Evolutionary conservation across 768 basidiomycete species (phyloP), one percentile per base, ranked within the genome.

Genomic region (Boletus edulis): DNA sequence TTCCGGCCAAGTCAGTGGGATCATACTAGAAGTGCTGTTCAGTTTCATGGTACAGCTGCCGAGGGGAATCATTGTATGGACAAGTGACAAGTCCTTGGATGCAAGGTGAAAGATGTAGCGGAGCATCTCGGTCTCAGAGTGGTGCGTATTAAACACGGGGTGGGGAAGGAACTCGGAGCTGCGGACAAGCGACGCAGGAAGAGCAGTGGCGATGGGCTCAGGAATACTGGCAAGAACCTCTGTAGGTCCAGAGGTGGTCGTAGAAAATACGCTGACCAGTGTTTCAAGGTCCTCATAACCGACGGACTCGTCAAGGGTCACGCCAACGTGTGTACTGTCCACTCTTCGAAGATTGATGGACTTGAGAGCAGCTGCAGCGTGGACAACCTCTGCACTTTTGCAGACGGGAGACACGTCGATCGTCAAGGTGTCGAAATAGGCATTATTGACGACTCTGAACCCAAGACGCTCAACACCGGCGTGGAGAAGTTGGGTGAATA

Each of bases 41-140:
- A 99, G 81, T 74, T 98, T 97, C 94, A 96, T 97, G 7, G 94
- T 96, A 73, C 94, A 95, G 69, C 92, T 94, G 54, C 94, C 94
- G 4, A 95, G 82, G 13, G 92, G 87, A 62, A 97, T 98, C 93
- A 98, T 98, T 43, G 92, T 84, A 69, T 99, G 97, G 10, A 91
- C 89, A 32, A 99, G 86, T 29, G 92, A 88, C 54, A 98, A 82
- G 68, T 99, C 97, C 76, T 98, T 98, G 37, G 86, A 86, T 56
- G 94, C 91, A 46, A 99, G 82, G 62, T 94, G 89, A 74, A 92
- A 84, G 66, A 98, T 91, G 73, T 98, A 97, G 37, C 97, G 93
- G 34, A 99, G 78, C 90, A 99, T 94, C 74, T 98, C 94, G 0
- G 97, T 99, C 77, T 99, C 97, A 5, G 94, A 96, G 69, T 98